Conservation (phyloP, 2,329 filamentous ascomycete species). For the Drechslerella dactyloides region DNA sequence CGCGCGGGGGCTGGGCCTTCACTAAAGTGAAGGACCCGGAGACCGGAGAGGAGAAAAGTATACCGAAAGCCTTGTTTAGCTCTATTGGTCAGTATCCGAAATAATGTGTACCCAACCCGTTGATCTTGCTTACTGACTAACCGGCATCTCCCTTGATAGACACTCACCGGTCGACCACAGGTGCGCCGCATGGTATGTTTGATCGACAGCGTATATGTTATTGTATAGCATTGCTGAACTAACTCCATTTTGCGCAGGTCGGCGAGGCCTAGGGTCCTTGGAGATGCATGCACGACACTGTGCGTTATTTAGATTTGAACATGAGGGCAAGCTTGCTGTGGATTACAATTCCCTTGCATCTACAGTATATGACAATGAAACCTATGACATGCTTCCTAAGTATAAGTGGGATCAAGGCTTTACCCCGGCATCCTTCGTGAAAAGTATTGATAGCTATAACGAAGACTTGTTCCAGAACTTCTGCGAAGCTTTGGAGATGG, state of each 20-base stretch:
- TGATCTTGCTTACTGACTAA: not conserved
- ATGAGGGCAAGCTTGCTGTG: constrained; percentile 42
- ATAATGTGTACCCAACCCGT: not conserved
- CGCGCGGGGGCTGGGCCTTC: constrained; percentile 12
- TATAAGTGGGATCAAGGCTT: constrained; percentile 53
- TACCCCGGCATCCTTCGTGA: constrained; percentile 7
- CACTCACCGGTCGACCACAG: constrained; percentile 32
- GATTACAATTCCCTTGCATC: constrained; percentile 30
- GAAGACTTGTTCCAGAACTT: constrained; percentile 47
- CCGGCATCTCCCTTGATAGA: constrained; percentile 6
- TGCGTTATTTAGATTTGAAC: constrained; percentile 35
- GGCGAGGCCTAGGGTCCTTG: constrained; percentile 20
- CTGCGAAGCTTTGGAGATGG: constrained; percentile 23
- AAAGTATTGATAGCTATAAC: constrained; percentile 52
- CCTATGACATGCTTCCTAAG: constrained; percentile 53
- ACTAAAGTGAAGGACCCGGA: constrained; percentile 21
- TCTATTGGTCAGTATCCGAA: constrained; percentile 7
- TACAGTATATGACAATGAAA: constrained; percentile 45
- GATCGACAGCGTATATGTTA: not conserved
- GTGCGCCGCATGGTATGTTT: constrained; percentile 34
- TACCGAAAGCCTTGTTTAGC: constrained; percentile 26
- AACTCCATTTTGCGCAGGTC: constrained; percentile 23
- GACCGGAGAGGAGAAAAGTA: constrained; percentile 16
- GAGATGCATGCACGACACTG: constrained; percentile 48
- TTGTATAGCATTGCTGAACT: constrained; percentile 11